Percentiles rank a stretch among this genome's conserved stretches.
phyloP scores from a whole-genome alignment of 1,139 yeast genomes.

The Taiozyma onychis region DNA sequence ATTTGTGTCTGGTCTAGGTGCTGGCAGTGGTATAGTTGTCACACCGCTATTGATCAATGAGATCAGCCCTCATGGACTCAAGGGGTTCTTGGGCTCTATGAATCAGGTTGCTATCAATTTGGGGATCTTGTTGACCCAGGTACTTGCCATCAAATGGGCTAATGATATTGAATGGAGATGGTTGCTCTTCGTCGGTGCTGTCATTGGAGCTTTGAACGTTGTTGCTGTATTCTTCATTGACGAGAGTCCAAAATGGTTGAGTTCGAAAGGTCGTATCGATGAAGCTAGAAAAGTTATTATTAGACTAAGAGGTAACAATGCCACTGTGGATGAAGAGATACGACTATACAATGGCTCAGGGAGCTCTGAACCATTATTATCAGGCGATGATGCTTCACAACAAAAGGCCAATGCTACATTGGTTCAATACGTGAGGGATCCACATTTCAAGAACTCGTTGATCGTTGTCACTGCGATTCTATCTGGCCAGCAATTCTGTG shows the following conservation, averaged over 20 bases:
- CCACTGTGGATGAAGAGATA: constrained; percentile 28
- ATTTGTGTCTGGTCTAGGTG: constrained; percentile 73
- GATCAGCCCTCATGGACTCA: constrained; percentile 58
- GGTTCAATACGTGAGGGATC: constrained; percentile 42
- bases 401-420: constrained; percentile 15
- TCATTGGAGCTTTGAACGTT: constrained; percentile 47
- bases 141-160: constrained; percentile 65
- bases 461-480: constrained; percentile 67
- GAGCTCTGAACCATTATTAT: constrained; percentile 20
- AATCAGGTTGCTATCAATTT: constrained; percentile 79
- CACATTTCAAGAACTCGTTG: constrained; percentile 51
- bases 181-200: constrained; percentile 54
- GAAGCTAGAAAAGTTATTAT: constrained; percentile 33
- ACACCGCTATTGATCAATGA: constrained; percentile 81
- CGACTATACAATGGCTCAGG: constrained; percentile 17
- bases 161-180: constrained; percentile 66
- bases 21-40: constrained; percentile 82
- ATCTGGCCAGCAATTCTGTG: constrained; percentile 88
- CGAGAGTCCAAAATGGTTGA: constrained; percentile 86
- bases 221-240: constrained; percentile 42
- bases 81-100: constrained; percentile 83
- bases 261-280: constrained; percentile 28
- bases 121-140: constrained; percentile 78
- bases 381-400: constrained; percentile 1
- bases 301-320: constrained; percentile 28